Evolutionary conservation across 139 green algal genomes (phyloP).

Genomic region (Zygnema circumcarinatum): DNA sequence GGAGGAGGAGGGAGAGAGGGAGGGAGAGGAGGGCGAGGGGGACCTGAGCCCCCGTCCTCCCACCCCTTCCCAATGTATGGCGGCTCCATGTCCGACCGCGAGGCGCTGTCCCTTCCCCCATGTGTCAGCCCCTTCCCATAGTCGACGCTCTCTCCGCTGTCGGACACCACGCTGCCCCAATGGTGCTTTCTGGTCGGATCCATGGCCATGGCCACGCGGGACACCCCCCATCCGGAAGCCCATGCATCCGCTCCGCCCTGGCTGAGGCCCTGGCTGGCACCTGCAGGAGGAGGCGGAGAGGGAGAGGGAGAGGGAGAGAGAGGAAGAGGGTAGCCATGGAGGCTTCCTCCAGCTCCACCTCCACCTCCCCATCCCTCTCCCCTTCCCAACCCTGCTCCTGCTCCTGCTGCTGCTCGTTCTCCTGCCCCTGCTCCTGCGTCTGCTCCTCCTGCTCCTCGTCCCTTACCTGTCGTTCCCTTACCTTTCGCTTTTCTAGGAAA

Average conservation of each 20-base stretch:
- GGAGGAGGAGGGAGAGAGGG: too few relatives aligned
- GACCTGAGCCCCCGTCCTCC: too few relatives aligned
- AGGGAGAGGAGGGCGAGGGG: neutral
- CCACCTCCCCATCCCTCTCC: too few relatives aligned
- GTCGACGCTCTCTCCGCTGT: neutral
- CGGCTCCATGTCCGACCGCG: neutral
- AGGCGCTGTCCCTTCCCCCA: neutral
- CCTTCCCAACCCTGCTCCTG: too few relatives aligned
- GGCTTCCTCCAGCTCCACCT: too few relatives aligned
- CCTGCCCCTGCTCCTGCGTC: too few relatives aligned
- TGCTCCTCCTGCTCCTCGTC: too few relatives aligned
- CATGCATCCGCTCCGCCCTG: too few relatives aligned
- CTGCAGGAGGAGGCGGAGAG: neutral
- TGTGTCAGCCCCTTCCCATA: neutral
- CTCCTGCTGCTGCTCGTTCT: too few relatives aligned
- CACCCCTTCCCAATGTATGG: neutral
- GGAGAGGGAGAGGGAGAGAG: slow-evolving; percentile 10
- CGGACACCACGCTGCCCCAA: neutral
- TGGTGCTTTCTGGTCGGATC: neutral
- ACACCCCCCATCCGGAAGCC: neutral
- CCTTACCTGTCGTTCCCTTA: too few relatives aligned
- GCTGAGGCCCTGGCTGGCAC: neutral
- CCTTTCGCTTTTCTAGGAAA: too few relatives aligned
- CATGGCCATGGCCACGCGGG: neutral
- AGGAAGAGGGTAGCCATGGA: neutral